Conservation (phyloP, 148 eudicot genomes). For the Selenicereus undatus region DNA sequence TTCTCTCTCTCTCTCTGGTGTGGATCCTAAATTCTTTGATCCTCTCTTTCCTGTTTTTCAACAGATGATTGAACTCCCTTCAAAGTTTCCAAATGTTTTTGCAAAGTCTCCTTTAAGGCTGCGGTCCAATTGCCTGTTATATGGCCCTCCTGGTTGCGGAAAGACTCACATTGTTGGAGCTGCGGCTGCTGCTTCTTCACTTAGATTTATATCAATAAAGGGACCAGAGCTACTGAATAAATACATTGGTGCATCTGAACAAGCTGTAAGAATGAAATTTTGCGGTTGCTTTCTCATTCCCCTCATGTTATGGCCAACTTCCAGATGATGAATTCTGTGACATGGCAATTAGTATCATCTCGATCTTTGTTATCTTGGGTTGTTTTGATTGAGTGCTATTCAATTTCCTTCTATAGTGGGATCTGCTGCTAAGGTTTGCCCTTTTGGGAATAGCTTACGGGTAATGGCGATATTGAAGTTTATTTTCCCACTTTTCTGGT, state of each 20-base stretch:
- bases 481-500: no score
- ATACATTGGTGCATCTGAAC: conserved; percentile 99
- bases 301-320: background rate
- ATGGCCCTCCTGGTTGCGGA: conserved; percentile 99
- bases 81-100: conserved; percentile 81
- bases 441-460: no score
- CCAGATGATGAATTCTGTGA: background rate
- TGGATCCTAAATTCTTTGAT: background rate
- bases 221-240: conserved; percentile 96
- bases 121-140: conserved; percentile 88
- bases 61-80: conserved; percentile 96
- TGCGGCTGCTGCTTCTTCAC: conserved; percentile 94
- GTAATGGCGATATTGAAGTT: no score
- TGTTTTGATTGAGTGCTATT: background rate
- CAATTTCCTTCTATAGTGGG: background rate
- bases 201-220: conserved; percentile 88
- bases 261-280: conserved; percentile 61
- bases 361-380: background rate
- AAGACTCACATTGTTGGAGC: conserved; percentile 98
- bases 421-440: background rate
- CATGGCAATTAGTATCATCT: background rate
- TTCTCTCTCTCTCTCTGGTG: background rate
- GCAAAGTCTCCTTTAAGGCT: conserved; percentile 78
- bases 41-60: conserved; percentile 7
- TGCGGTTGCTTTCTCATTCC: background rate